These are phyloP conservation scores for Salix viminalis DNA, from an alignment of 345 rosid genomes.

Conservation along the genomic window DNA sequence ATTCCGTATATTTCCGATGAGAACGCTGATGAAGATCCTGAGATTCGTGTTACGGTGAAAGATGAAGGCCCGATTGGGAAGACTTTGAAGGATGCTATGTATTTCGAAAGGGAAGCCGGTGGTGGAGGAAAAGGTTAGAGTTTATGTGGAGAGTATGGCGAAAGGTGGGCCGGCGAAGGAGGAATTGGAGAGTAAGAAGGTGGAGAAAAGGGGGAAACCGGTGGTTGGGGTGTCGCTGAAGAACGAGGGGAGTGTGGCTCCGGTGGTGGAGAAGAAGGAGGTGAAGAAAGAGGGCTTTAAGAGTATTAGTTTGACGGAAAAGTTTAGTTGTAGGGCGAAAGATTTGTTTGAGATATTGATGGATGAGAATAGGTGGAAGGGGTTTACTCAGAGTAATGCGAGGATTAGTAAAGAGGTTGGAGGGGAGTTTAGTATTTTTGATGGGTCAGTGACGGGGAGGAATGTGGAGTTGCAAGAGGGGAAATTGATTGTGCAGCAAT, in stretches of 20 bases:
- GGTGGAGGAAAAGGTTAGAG: conserved; percentile 63
- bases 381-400: conserved; percentile 91
- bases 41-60: conserved; percentile 60
- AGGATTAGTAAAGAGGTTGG: conserved; percentile 81
- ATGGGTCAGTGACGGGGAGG: conserved; percentile 82
- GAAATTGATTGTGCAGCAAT: conserved; percentile 80
- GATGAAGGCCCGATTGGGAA: conserved; percentile 76
- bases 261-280: conserved; percentile 37
- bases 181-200: conserved; percentile 68
- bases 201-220: conserved; percentile 40
- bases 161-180: conserved; percentile 81
- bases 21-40: conserved; percentile 94
- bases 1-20: conserved; percentile 93
- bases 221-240: neutral
- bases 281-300: conserved; percentile 57
- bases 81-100: conserved; percentile 80
- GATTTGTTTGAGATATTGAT: conserved; percentile 85
- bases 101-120: conserved; percentile 60
- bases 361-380: conserved; percentile 97
- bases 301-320: conserved; percentile 74
- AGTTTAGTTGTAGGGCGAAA: conserved; percentile 74
- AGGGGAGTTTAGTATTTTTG: conserved; percentile 74
- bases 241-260: conserved; percentile 26
- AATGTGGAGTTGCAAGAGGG: conserved; percentile 82
- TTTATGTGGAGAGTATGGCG: conserved; percentile 71